Evolutionary conservation across 257 asterid species (phyloP).

Genomic region (Scutellaria galericulata): DNA sequence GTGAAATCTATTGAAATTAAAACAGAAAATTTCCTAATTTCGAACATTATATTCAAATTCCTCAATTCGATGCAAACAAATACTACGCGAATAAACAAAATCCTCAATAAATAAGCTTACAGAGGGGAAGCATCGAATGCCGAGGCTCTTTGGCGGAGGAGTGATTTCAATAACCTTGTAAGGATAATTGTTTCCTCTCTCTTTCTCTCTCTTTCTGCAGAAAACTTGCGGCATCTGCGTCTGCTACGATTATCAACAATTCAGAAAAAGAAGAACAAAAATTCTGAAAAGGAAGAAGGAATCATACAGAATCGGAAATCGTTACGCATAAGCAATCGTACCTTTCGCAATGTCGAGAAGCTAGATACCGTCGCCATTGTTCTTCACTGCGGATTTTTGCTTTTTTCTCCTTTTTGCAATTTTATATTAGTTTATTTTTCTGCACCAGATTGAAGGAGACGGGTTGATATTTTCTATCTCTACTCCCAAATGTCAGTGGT

Average conservation of each 20-base stretch:
- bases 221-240: conserved; percentile 57
- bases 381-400: conserved; percentile 25
- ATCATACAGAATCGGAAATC: neutral
- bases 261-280: neutral
- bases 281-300: neutral
- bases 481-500: neutral
- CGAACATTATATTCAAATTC: neutral
- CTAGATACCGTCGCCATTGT: conserved; percentile 57
- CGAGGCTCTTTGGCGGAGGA: conserved; percentile 93
- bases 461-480: conserved; percentile 28
- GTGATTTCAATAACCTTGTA: conserved; percentile 81
- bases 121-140: conserved; percentile 80
- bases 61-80: neutral
- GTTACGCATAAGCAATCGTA: conserved; percentile 19
- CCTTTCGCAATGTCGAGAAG: conserved; percentile 57
- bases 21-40: neutral
- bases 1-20: neutral
- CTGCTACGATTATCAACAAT: conserved; percentile 21
- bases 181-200: conserved; percentile 66
- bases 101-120: conserved; percentile 43
- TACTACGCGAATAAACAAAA: neutral
- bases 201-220: conserved; percentile 81
- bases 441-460: conserved; percentile 16
- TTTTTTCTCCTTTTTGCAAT: neutral
- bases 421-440: neutral